A percentile compares a stretch with the other conserved stretches of the same genome.
These are phyloP conservation scores for Geotrichum klebahnii DNA, from an alignment of 1,139 yeast genomes.

Conservation along the genomic window DNA sequence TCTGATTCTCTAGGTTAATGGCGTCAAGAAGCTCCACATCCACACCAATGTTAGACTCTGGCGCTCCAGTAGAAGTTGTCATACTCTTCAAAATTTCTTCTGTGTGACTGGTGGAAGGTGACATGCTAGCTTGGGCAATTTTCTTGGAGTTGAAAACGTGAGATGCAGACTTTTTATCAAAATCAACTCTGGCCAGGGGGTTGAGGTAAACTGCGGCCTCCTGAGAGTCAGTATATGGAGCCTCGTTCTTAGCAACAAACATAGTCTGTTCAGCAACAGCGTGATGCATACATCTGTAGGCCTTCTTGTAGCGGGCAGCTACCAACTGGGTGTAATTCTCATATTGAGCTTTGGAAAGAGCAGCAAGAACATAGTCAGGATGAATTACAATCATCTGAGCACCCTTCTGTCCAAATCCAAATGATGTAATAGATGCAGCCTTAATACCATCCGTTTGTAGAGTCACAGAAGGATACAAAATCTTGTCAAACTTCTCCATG, in stretches of 20 bases:
- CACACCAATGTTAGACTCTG: slow-evolving; percentile 81
- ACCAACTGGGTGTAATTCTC: slow-evolving; percentile 68
- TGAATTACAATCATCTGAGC: slow-evolving; percentile 90
- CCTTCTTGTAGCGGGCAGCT: slow-evolving; percentile 74
- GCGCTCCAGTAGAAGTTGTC: slow-evolving; percentile 24
- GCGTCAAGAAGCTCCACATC: slow-evolving; percentile 87
- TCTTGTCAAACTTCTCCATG: slow-evolving; percentile 78
- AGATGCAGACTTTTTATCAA: slow-evolving; percentile 50
- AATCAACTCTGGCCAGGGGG: slow-evolving; percentile 81
- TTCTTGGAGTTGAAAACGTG: slow-evolving; percentile 48
- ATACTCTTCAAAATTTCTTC: slow-evolving; percentile 41
- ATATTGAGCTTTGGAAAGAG: slow-evolving; percentile 66
- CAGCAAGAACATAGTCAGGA: slow-evolving; percentile 87
- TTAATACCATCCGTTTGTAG: slow-evolving; percentile 94
- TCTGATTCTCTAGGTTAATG: slow-evolving; percentile 76
- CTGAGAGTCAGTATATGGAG: slow-evolving; percentile 85
- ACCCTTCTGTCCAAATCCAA: slow-evolving; percentile 99
- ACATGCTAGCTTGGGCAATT: slow-evolving; percentile 35
- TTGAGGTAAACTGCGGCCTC: slow-evolving; percentile 89
- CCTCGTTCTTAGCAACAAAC: slow-evolving; percentile 87
- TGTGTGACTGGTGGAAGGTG: slow-evolving; percentile 40
- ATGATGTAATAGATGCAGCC: slow-evolving; percentile 94
- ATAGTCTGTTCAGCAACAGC: slow-evolving; percentile 86
- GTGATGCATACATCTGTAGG: slow-evolving; percentile 94
- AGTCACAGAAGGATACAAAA: slow-evolving; percentile 89